Evolutionary conservation across 352 stramenopile species (phyloP).

Genomic region (Pythium utonaiense): DNA sequence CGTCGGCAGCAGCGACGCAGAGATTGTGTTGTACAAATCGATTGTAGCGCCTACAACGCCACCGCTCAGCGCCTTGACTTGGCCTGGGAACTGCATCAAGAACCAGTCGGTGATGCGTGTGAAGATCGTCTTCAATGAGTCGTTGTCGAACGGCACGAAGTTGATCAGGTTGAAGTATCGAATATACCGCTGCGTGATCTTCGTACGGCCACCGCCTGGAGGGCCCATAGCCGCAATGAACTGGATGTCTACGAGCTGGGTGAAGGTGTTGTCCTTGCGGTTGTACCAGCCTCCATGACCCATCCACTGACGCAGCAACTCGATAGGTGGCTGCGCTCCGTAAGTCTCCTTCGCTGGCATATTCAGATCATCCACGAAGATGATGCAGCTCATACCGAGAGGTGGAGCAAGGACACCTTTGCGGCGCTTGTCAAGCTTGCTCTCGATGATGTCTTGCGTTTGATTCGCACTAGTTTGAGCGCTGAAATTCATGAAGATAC

Average conservation of each 20-base stretch:
- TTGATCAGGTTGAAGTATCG: slow-evolving; percentile 94
- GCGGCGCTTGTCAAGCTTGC: slow-evolving; percentile 92
- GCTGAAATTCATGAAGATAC: slow-evolving; percentile 92
- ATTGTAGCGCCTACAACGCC: slow-evolving; percentile 86
- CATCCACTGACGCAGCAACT: slow-evolving; percentile 93
- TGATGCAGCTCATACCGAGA: slow-evolving; percentile 86
- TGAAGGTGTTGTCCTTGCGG: slow-evolving; percentile 91
- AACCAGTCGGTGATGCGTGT: slow-evolving; percentile 90
- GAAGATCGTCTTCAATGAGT: slow-evolving; percentile 87
- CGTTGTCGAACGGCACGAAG: slow-evolving; percentile 90
- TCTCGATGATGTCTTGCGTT: slow-evolving; percentile 93
- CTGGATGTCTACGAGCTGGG: slow-evolving; percentile 91
- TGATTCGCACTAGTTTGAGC: slow-evolving; percentile 92
- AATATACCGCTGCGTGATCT: slow-evolving; percentile 91
- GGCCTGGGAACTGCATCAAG: slow-evolving; percentile 68
- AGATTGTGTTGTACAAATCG: slow-evolving; percentile 91
- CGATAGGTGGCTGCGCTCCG: slow-evolving; percentile 91
- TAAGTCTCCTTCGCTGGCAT: slow-evolving; percentile 95
- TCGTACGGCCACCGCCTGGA: slow-evolving; percentile 86
- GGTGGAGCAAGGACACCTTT: slow-evolving; percentile 91
- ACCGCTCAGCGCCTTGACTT: slow-evolving; percentile 75
- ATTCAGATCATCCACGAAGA: slow-evolving; percentile 95
- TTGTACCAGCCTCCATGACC: slow-evolving; percentile 94
- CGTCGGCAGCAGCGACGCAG: slow-evolving; percentile 87
- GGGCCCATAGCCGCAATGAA: slow-evolving; percentile 92